A percentile compares a stretch with the other conserved stretches of the same genome.
These are phyloP conservation scores for Iodosphaeria phyllophila DNA, from an alignment of 2,329 filamentous ascomycete genomes.

Conservation along the genomic window DNA sequence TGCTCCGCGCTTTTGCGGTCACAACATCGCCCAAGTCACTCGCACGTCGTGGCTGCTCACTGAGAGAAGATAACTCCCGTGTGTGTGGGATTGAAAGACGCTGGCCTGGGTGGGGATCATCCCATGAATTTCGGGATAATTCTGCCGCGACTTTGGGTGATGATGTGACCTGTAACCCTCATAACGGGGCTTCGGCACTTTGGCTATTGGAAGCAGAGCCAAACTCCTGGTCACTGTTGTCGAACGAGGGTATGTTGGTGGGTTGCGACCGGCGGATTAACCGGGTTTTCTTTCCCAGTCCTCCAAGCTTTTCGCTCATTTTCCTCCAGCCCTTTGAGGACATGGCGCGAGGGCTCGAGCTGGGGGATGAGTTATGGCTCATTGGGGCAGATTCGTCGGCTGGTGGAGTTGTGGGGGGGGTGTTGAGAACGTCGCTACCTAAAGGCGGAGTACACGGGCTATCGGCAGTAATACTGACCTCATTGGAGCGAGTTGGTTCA, in stretches of 20 bases:
- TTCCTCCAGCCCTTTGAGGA: constrained; percentile 45
- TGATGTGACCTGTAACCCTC: constrained; percentile 39
- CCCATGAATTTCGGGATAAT: constrained; percentile 13
- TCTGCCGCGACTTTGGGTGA: constrained; percentile 20
- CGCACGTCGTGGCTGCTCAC: constrained; percentile 8
- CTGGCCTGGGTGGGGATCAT: constrained; percentile 27
- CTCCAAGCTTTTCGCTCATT: constrained; percentile 41
- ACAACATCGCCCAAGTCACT: constrained; percentile 20
- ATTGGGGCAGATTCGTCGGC: constrained; percentile 37
- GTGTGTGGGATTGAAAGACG: constrained; percentile 15
- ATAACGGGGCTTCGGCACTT: constrained; percentile 21
- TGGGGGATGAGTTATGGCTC: constrained; percentile 29
- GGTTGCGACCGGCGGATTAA: constrained; percentile 23
- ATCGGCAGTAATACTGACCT: too few species aligned
- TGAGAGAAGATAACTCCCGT: constrained; percentile 7
- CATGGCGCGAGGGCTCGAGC: constrained; percentile 33
- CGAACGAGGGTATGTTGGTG: constrained; percentile 24
- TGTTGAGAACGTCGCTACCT: too few species aligned
- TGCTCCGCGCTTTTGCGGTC: constrained; percentile 35
- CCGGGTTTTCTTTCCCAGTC: constrained; percentile 33
- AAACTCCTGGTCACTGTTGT: constrained; percentile 14
- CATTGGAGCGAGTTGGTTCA: too few species aligned
- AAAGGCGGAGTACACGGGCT: too few species aligned
- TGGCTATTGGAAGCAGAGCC: neutral
- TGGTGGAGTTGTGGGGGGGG: constrained; percentile 56